A percentile compares a stretch with the other conserved stretches of the same genome.
phyloP scores from a whole-genome alignment of 345 rosid species.

The Salix koriyanagi region DNA sequence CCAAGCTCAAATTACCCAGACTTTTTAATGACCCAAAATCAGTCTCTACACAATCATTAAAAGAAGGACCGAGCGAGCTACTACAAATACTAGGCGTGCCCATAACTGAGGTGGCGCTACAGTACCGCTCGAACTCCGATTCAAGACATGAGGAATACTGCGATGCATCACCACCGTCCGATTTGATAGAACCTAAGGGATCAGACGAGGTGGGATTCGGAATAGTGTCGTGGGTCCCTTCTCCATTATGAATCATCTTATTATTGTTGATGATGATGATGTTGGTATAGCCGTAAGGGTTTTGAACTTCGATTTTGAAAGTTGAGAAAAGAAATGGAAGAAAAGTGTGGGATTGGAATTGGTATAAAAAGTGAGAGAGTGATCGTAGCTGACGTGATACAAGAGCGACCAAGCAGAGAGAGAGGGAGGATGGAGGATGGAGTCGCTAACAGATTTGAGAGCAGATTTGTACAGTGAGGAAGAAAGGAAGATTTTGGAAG shows the following conservation, averaged over 20 bases:
- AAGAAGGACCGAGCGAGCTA: slow-evolving; percentile 40
- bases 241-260: slow-evolving; percentile 51
- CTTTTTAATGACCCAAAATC: slow-evolving; percentile 60
- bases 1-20: slow-evolving; percentile 61
- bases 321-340: neutral
- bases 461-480: no score
- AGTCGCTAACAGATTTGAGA: neutral
- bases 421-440: neutral
- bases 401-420: neutral
- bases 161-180: slow-evolving; percentile 34
- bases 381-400: neutral
- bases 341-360: neutral
- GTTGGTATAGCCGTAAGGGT: neutral
- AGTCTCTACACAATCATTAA: slow-evolving; percentile 55
- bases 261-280: neutral
- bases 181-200: slow-evolving; percentile 34
- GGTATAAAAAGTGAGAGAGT: neutral
- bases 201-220: slow-evolving; percentile 41
- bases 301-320: neutral
- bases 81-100: slow-evolving; percentile 68
- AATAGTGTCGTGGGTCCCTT: slow-evolving; percentile 31
- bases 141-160: slow-evolving; percentile 81
- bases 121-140: slow-evolving; percentile 74
- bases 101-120: slow-evolving; percentile 75
- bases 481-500: no score